Conservation (phyloP, 2,329 filamentous ascomycete genomes). For the Alternaria triticina region DNA sequence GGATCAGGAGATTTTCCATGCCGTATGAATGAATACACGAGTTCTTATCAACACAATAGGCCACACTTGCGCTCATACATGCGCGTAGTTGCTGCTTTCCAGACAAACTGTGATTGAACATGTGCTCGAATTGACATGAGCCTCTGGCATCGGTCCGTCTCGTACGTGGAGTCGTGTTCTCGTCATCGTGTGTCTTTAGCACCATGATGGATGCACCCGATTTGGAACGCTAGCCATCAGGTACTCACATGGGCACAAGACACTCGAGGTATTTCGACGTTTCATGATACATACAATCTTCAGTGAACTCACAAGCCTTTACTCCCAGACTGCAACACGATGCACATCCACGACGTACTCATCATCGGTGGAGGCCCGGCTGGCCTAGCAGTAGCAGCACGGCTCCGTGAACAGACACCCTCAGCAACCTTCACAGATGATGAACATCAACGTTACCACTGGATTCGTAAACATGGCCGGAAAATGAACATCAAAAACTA, state of each 20-base stretch:
- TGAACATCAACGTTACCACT: constrained; percentile 81
- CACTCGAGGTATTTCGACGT: background rate
- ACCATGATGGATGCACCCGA: constrained; percentile 30
- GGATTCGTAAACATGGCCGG: constrained; percentile 70
- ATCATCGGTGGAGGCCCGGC: constrained; percentile 77
- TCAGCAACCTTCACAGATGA: constrained; percentile 83
- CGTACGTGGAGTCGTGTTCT: background rate
- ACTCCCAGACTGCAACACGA: background rate
- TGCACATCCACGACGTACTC: constrained; percentile 66
- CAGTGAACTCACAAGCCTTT: background rate
- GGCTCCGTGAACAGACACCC: constrained; percentile 74
- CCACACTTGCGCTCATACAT: constrained; percentile 3
- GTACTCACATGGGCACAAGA: constrained; percentile 16
- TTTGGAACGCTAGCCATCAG: constrained; percentile 26
- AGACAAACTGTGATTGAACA: background rate
- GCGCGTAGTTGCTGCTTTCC: background rate
- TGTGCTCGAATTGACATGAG: background rate
- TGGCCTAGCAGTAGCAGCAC: constrained; percentile 74
- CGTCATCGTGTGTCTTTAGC: constrained; percentile 9
- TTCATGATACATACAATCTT: background rate
- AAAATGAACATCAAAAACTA: constrained; percentile 65
- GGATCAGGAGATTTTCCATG: constrained; percentile 16
- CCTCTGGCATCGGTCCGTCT: background rate
- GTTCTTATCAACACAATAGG: constrained; percentile 1
- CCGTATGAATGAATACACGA: constrained; percentile 8